These are phyloP conservation scores for Penicillium egyptiacum DNA, from an alignment of 495 filamentous ascomycete species.

Conservation along the genomic window DNA sequence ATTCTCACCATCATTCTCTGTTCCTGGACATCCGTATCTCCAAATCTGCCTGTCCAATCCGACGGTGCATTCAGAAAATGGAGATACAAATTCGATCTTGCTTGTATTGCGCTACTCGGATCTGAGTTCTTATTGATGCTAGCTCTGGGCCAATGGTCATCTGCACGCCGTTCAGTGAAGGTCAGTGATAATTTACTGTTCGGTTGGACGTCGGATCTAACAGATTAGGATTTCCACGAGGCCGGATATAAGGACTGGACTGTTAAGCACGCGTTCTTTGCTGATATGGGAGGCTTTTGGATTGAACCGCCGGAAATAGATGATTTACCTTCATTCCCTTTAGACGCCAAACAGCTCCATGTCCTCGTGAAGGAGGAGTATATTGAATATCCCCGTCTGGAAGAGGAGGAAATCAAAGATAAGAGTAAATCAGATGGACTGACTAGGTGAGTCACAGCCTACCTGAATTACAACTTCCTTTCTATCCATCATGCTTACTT, in stretches of 20 bases:
- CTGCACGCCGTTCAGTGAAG: constrained; percentile 30
- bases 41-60: constrained; percentile 27
- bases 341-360: constrained; percentile 15
- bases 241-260: constrained; percentile 31
- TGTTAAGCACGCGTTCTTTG: constrained; percentile 39
- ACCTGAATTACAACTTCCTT: not conserved
- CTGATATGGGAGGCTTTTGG: constrained; percentile 42
- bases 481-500: not conserved
- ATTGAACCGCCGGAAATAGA: constrained; percentile 22
- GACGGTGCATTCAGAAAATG: constrained; percentile 13
- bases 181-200: constrained; percentile 5
- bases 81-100: constrained; percentile 28
- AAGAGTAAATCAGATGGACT: constrained; percentile 43
- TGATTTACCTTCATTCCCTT: constrained; percentile 6
- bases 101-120: constrained; percentile 28
- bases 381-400: constrained; percentile 25
- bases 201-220: not conserved
- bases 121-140: constrained; percentile 37
- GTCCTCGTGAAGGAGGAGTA: constrained; percentile 6
- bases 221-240: constrained; percentile 18
- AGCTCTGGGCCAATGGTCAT: constrained; percentile 36
- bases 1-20: constrained; percentile 33
- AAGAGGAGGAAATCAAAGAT: constrained; percentile 33
- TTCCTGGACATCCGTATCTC: constrained; percentile 31
- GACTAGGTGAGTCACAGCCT: constrained; percentile 13